Evolutionary conservation across 1,284 basidiomycete species (phyloP).

Genomic region (Sporisorium exsertum): DNA sequence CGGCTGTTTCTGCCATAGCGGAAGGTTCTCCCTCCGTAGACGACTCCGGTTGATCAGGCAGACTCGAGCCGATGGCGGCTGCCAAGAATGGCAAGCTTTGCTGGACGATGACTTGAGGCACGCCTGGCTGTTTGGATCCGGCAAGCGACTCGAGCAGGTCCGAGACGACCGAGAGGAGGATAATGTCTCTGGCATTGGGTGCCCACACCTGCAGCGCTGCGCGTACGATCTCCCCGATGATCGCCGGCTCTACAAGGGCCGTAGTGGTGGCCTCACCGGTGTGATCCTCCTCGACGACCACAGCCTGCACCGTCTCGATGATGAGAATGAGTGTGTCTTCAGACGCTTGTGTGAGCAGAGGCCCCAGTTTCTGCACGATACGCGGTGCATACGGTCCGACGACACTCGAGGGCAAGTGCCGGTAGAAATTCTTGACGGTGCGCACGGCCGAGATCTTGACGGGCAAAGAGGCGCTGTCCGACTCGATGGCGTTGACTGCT

Average conservation of each 20-base stretch:
- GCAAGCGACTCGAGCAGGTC: constrained; percentile 80
- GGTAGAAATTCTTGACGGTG: constrained; percentile 71
- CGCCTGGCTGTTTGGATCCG: constrained; percentile 70
- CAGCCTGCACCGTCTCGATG: constrained; percentile 83
- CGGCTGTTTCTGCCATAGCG: constrained; percentile 71
- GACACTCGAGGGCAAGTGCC: constrained; percentile 73
- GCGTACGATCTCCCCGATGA: constrained; percentile 66
- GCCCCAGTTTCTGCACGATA: constrained; percentile 84
- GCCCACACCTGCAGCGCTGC: constrained; percentile 77
- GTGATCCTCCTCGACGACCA: constrained; percentile 78
- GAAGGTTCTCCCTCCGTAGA: constrained; percentile 28
- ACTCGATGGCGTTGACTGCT: constrained; percentile 85
- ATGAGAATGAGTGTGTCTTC: constrained; percentile 92
- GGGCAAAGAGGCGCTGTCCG: constrained; percentile 77
- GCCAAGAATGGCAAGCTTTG: constrained; percentile 80
- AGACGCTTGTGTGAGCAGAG: constrained; percentile 81
- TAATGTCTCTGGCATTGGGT: constrained; percentile 82
- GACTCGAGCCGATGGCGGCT: constrained; percentile 74
- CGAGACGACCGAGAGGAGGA: constrained; percentile 85
- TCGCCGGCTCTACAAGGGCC: constrained; percentile 35
- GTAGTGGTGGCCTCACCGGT: constrained; percentile 25
- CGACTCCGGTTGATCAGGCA: constrained; percentile 29
- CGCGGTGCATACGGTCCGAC: constrained; percentile 77
- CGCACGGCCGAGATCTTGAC: constrained; percentile 90
- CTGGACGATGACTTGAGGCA: constrained; percentile 80